These are phyloP conservation scores for Citrullus colocynthis DNA, from an alignment of 306 rosid species.

Conservation along the genomic window DNA sequence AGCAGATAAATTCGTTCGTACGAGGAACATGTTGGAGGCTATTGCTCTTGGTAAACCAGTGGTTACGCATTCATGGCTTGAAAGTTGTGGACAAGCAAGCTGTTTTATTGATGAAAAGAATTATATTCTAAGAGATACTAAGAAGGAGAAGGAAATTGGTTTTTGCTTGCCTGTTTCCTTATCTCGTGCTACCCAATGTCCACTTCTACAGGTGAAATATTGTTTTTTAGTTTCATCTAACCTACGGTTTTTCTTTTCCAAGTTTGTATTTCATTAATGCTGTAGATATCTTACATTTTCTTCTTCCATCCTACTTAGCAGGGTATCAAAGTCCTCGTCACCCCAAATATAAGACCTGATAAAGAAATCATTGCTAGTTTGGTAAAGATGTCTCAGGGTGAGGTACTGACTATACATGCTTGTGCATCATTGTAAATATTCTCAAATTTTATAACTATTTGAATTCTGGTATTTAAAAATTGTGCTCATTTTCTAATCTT, in stretches of 20 bases:
- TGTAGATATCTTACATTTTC: slow-evolving; percentile 3
- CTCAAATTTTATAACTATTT: neutral
- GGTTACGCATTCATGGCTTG: slow-evolving; percentile 82
- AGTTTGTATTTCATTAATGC: neutral
- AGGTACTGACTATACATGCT: slow-evolving; percentile 27
- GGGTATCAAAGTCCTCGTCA: slow-evolving; percentile 74
- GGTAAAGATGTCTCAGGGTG: slow-evolving; percentile 65
- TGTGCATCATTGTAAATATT: neutral
- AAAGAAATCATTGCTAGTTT: slow-evolving; percentile 56
- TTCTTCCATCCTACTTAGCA: slow-evolving; percentile 21
- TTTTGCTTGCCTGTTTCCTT: slow-evolving; percentile 73
- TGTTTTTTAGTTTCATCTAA: neutral
- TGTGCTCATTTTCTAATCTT: no score
- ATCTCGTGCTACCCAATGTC: slow-evolving; percentile 46
- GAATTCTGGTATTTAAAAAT: neutral
- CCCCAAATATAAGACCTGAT: slow-evolving; percentile 67
- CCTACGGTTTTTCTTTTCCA: neutral
- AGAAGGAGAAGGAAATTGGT: slow-evolving; percentile 87
- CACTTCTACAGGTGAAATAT: slow-evolving; percentile 53
- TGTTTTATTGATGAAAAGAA: slow-evolving; percentile 81
- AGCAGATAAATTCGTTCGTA: slow-evolving; percentile 82
- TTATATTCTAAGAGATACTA: slow-evolving; percentile 63
- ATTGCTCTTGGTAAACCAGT: slow-evolving; percentile 87
- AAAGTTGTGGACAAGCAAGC: slow-evolving; percentile 88
- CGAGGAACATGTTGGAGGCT: slow-evolving; percentile 89